Percentiles rank a stretch among this genome's conserved stretches.
Evolutionary conservation across 768 basidiomycete species (phyloP).

Genomic region (Leucosporidium creatinivorum): DNA sequence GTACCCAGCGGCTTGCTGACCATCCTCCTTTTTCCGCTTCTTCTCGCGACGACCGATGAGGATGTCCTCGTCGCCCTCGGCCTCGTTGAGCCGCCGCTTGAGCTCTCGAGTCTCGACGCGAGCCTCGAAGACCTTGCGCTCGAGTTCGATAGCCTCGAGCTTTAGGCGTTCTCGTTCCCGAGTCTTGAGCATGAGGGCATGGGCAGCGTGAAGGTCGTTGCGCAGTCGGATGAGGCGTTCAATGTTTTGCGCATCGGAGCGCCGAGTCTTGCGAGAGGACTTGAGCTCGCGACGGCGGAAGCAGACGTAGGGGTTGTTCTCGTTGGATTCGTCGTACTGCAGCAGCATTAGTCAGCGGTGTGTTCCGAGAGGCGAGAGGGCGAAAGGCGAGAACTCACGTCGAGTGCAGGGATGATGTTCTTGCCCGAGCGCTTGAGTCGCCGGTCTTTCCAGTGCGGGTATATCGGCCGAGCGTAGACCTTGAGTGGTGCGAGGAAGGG

Average conservation of each 20-base stretch:
- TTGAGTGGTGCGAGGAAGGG: conserved; percentile 60
- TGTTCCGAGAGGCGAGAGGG: not conserved
- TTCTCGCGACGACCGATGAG: conserved; percentile 36
- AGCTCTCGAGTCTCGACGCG: conserved; percentile 67
- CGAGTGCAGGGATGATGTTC: conserved; percentile 75
- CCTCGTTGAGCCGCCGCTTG: conserved; percentile 58
- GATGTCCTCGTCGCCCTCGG: conserved; percentile 44
- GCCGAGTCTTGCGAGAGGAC: conserved; percentile 84
- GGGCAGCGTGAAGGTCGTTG: conserved; percentile 61
- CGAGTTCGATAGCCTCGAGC: conserved; percentile 55
- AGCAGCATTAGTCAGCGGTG: conserved; percentile 1
- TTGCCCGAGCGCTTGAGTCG: conserved; percentile 71
- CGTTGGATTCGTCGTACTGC: conserved; percentile 82
- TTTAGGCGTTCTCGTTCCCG: conserved; percentile 69
- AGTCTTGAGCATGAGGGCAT: conserved; percentile 64
- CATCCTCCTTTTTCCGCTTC: conserved; percentile 16
- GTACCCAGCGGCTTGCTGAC: conserved; percentile 14
- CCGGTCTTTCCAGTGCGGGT: conserved; percentile 84
- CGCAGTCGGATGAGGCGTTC: conserved; percentile 81
- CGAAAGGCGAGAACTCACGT: conserved; percentile 52
- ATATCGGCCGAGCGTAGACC: conserved; percentile 46
- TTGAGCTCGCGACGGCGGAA: conserved; percentile 94
- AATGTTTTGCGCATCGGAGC: conserved; percentile 77
- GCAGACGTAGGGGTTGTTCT: conserved; percentile 87
- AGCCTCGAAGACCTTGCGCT: conserved; percentile 67